These are phyloP conservation scores for Alternaria panax DNA, from an alignment of 2,329 filamentous ascomycete species.

Conservation along the genomic window DNA sequence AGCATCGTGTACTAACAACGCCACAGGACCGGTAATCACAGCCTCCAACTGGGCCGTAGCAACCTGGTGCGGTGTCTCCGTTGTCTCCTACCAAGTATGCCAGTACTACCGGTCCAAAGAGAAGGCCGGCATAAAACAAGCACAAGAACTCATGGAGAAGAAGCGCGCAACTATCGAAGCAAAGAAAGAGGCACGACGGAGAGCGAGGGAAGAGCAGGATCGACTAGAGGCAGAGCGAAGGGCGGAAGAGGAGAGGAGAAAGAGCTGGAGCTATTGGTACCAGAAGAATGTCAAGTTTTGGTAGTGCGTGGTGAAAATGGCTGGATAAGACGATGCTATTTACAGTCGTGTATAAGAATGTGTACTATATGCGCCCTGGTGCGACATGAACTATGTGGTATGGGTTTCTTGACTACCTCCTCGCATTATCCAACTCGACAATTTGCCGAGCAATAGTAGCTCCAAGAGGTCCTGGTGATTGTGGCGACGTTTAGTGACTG, in stretches of 20 bases:
- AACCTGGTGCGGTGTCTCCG: slow-evolving; percentile 73
- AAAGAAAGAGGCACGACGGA: slow-evolving; percentile 55
- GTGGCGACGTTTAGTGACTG: background rate
- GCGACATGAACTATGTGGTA: background rate
- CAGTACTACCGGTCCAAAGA: slow-evolving; percentile 77
- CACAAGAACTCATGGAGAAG: slow-evolving; percentile 80
- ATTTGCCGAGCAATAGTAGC: background rate
- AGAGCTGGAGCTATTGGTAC: slow-evolving; percentile 48
- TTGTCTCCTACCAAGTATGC: slow-evolving; percentile 83
- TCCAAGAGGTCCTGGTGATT: background rate
- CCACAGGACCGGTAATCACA: slow-evolving; percentile 66
- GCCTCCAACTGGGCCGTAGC: slow-evolving; percentile 88
- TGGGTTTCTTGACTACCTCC: background rate
- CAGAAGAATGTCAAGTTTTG: slow-evolving; percentile 49
- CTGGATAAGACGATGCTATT: slow-evolving; percentile 2
- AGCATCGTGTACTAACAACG: slow-evolving; percentile 17
- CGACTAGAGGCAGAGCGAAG: slow-evolving; percentile 34
- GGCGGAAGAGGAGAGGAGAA: slow-evolving; percentile 45
- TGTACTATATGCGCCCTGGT: slow-evolving; percentile 10
- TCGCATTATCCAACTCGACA: background rate
- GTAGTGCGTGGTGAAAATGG: slow-evolving; percentile 18
- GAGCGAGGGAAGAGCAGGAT: slow-evolving; percentile 54
- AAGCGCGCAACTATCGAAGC: slow-evolving; percentile 64
- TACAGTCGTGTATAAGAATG: slow-evolving; percentile 31
- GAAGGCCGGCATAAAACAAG: slow-evolving; percentile 81